These are phyloP conservation scores for Mortierella alpina DNA, from an alignment of 192 early-diverging fungal genomes.

Conservation along the genomic window DNA sequence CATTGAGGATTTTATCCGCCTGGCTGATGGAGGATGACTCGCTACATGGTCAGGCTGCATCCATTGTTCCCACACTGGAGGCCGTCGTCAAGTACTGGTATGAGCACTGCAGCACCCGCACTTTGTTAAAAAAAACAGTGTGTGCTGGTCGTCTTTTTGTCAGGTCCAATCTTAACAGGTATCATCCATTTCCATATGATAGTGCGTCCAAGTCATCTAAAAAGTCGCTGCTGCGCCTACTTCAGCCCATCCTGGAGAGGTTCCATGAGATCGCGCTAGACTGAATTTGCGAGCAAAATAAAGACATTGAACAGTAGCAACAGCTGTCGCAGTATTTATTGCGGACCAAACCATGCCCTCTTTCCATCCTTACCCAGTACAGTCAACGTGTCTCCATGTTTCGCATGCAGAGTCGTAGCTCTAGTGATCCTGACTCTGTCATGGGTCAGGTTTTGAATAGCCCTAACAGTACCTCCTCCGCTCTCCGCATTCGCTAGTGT, in stretches of 20 bases:
- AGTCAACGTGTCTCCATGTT: not conserved
- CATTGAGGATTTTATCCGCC: conserved; percentile 28
- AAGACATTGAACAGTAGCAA: not conserved
- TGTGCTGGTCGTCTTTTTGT: not conserved
- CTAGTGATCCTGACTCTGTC: not conserved
- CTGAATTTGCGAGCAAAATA: not conserved
- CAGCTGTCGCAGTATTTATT: not conserved
- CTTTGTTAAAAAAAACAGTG: not conserved
- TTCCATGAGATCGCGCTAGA: conserved; percentile 26
- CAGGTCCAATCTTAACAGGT: not conserved
- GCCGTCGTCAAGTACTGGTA: conserved; percentile 35
- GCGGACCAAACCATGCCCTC: conserved; percentile 7
- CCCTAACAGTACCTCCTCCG: not conserved
- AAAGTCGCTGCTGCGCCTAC: conserved; percentile 16
- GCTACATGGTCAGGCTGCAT: conserved; percentile 24
- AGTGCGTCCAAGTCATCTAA: conserved; percentile 30
- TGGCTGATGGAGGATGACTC: conserved; percentile 48
- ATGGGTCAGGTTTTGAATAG: not conserved
- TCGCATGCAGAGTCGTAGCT: not conserved
- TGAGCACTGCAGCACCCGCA: not conserved
- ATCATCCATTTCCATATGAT: not conserved
- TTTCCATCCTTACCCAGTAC: not conserved
- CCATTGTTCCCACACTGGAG: conserved; percentile 20
- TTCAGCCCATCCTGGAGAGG: conserved; percentile 30
- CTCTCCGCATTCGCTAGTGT: not conserved